phyloP scores from a whole-genome alignment of 768 basidiomycete genomes.

The Suillus hirtellus region DNA sequence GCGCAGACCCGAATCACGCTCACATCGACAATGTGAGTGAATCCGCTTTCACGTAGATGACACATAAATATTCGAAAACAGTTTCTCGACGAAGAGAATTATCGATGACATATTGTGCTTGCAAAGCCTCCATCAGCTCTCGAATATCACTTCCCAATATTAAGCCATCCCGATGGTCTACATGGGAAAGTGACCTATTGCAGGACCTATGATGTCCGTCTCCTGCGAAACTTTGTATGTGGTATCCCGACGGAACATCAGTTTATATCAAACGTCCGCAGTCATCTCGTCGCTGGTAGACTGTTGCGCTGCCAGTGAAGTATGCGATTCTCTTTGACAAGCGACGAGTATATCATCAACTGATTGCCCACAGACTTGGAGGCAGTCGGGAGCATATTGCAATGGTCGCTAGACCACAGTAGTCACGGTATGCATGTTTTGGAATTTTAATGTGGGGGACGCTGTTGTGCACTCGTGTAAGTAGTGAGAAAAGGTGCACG shows the following conservation, averaged over 20 bases:
- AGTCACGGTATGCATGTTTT: not conserved
- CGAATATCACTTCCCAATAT: conserved; percentile 52
- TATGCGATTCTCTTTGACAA: conserved; percentile 23
- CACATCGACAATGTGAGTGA: conserved; percentile 46
- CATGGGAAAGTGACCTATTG: conserved; percentile 24
- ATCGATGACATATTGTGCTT: conserved; percentile 66
- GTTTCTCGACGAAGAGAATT: conserved; percentile 40
- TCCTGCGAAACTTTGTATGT: conserved; percentile 27
- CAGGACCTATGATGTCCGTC: conserved; percentile 25
- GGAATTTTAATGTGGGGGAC: not conserved
- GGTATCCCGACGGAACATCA: conserved; percentile 17
- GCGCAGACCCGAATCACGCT: conserved; percentile 32
- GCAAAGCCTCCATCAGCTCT: conserved; percentile 47
- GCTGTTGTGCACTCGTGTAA: not conserved
- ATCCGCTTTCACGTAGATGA: conserved; percentile 8
- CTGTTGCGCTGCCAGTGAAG: conserved; percentile 59
- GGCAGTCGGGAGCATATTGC: conserved; percentile 40
- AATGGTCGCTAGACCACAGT: conserved; percentile 26
- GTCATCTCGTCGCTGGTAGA: conserved; percentile 56
- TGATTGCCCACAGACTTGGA: conserved; percentile 33
- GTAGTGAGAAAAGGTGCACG: not conserved
- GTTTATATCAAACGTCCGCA: conserved; percentile 53
- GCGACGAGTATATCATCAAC: not conserved
- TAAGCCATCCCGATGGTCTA: conserved; percentile 46
- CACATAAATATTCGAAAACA: conserved; percentile 24